These are phyloP conservation scores for Candida rishiriensis DNA, from an alignment of 805 yeast genomes.

Conservation along the genomic window DNA sequence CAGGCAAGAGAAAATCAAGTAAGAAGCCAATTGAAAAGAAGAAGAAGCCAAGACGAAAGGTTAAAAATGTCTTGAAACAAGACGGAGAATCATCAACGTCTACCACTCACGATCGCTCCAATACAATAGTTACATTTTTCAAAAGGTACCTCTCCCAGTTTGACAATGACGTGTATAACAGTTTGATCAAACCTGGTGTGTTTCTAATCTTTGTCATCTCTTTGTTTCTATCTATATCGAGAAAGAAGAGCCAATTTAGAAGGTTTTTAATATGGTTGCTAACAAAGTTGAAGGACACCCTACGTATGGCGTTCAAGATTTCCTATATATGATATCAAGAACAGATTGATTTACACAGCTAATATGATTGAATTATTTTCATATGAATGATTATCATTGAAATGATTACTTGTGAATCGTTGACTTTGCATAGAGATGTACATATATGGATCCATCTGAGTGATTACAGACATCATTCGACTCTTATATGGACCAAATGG, in stretches of 20 bases:
- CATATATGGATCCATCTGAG: no score
- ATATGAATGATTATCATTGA: no score
- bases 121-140: slow-evolving; percentile 4
- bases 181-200: slow-evolving; percentile 10
- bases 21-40: slow-evolving; percentile 1
- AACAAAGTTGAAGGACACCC: slow-evolving; percentile 14
- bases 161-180: slow-evolving; percentile 2
- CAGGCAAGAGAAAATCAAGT: neutral
- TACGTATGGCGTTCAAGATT: slow-evolving; percentile 27
- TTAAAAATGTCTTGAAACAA: neutral
- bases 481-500: slow-evolving; percentile 53
- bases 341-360: no score
- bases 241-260: slow-evolving; percentile 6
- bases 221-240: slow-evolving; percentile 11
- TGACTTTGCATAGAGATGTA: no score
- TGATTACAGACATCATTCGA: slow-evolving; percentile 25
- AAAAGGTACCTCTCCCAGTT: neutral
- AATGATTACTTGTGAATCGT: no score
- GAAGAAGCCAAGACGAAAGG: neutral
- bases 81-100: neutral
- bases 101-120: neutral
- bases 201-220: slow-evolving; percentile 14
- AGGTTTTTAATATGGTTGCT: slow-evolving; percentile 16
- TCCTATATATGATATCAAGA: slow-evolving; percentile 16
- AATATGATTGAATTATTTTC: no score